A percentile compares a stretch with the other conserved stretches of the same genome.
Conservation (phyloP, 2,329 filamentous ascomycete genomes). For the Akanthomyces dipterigenus region DNA sequence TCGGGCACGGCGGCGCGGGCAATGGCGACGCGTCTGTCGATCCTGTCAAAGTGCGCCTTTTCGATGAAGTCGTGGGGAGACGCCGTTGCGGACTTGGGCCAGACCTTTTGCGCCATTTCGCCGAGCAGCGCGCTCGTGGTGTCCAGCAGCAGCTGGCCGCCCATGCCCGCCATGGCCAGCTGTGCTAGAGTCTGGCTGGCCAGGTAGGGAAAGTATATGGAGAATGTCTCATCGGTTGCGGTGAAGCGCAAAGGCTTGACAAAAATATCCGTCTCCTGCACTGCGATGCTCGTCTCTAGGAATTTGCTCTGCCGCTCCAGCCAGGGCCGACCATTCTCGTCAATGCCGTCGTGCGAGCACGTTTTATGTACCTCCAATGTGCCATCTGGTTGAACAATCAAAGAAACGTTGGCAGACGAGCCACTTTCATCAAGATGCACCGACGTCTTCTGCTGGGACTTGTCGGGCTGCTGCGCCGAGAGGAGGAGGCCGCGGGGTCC, state of each 20-base stretch:
- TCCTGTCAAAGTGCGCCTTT: slow-evolving; percentile 9
- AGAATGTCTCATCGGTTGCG: not conserved
- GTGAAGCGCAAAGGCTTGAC: not conserved
- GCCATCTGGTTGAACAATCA: not conserved
- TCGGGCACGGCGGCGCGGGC: slow-evolving; percentile 1
- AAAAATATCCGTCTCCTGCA: slow-evolving; percentile 5
- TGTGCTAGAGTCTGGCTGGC: slow-evolving; percentile 7
- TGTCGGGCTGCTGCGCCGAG: not conserved
- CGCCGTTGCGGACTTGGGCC: not conserved
- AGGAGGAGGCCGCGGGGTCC: slow-evolving; percentile 2
- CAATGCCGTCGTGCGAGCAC: slow-evolving; percentile 6
- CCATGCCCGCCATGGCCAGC: slow-evolving; percentile 21
- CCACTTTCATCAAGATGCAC: slow-evolving; percentile 9
- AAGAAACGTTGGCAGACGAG: slow-evolving; percentile 1
- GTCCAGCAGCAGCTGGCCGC: slow-evolving; percentile 19
- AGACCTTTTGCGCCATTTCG: slow-evolving; percentile 4
- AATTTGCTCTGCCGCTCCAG: slow-evolving; percentile 3
- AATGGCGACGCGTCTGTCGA: slow-evolving; percentile 4
- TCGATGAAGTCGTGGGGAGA: slow-evolving; percentile 2
- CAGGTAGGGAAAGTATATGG: slow-evolving; percentile 9
- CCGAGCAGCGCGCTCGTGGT: not conserved
- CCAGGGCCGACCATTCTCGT: slow-evolving; percentile 8
- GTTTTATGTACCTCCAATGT: slow-evolving; percentile 3
- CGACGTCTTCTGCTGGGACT: not conserved
- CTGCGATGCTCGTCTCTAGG: not conserved